A percentile compares a stretch with the other conserved stretches of the same genome.
These are phyloP conservation scores for Saccharomycopsis malanga DNA, from an alignment of 805 yeast species.

Conservation along the genomic window DNA sequence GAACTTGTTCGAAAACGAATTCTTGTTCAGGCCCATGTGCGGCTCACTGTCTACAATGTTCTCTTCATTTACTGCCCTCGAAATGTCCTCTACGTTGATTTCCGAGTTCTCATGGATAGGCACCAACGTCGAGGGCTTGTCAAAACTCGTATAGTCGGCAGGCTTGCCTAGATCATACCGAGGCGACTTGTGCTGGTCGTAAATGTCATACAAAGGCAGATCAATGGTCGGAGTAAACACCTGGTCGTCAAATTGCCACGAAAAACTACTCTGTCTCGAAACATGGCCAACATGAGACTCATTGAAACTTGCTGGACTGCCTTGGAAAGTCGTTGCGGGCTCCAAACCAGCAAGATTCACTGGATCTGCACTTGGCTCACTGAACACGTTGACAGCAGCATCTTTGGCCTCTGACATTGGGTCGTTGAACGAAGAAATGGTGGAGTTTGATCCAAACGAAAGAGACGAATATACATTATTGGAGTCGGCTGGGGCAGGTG, in stretches of 20 bases:
- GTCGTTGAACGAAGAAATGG: not conserved
- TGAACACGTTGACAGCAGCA: not conserved
- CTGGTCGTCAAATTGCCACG: not conserved
- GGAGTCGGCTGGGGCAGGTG: not conserved
- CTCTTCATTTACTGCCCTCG: not conserved
- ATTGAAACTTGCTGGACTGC: too few species aligned
- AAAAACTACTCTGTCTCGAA: too few species aligned
- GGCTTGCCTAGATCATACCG: not conserved
- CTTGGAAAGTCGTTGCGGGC: not conserved
- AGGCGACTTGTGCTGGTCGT: not conserved
- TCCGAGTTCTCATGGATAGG: conserved; percentile 9
- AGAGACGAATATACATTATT: not conserved
- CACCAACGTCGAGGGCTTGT: conserved; percentile 1
- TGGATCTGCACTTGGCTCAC: too few species aligned
- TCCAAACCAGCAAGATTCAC: not conserved
- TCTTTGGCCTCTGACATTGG: not conserved
- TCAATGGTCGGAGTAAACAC: conserved; percentile 1
- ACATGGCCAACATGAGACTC: not conserved
- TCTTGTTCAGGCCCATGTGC: not conserved
- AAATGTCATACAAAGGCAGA: not conserved
- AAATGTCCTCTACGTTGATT: not conserved
- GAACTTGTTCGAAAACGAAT: not conserved
- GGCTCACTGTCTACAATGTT: not conserved
- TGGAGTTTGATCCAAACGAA: not conserved
- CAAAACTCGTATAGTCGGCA: not conserved